A percentile compares a stretch with the other conserved stretches of the same genome.
These are phyloP conservation scores for Arabidopsis thaliana DNA, from an alignment of 345 rosid genomes.

Conservation along the genomic window TAIR10.1 NC_003070.9:18662501-18663000, in stretches of 20 bases:
- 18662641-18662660: conserved; percentile 62
- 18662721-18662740: not conserved
- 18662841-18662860: conserved; percentile 90
- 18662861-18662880: conserved; percentile 70
- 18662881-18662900: conserved; percentile 75
- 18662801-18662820: conserved; percentile 69
- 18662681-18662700: not conserved
- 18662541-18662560: conserved; percentile 75
- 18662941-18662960: conserved; percentile 49
- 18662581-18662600: conserved; percentile 68
- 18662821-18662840: conserved; percentile 72
- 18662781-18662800: conserved; percentile 46
- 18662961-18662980: conserved; percentile 62
- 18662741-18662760: not conserved
- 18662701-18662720: no score
- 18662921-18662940: conserved; percentile 87
- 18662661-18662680: not conserved
- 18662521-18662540: conserved; percentile 78
- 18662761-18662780: conserved; percentile 15
- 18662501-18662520: conserved; percentile 84
- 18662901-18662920: conserved; percentile 75
- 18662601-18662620: conserved; percentile 65
- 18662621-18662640: conserved; percentile 70
- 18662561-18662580: conserved; percentile 98
- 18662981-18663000: conserved; percentile 77